These are phyloP conservation scores for Aureobasidium sp. DNA, from an alignment of 2,329 filamentous ascomycete genomes.

Conservation along the genomic window DNA sequence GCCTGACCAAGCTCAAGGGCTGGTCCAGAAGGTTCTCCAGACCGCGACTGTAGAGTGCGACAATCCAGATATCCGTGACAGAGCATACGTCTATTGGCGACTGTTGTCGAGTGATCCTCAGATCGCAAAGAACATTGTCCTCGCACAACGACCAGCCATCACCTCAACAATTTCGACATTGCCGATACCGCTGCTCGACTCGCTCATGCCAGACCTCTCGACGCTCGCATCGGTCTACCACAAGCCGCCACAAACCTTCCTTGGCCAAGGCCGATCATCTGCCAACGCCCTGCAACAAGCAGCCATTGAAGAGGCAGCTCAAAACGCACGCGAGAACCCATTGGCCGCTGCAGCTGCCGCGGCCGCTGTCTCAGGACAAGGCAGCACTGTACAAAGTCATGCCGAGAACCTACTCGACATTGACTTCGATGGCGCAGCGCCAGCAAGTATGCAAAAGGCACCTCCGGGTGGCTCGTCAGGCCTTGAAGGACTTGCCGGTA, in stretches of 20 bases:
- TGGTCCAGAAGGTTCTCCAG: constrained; percentile 93
- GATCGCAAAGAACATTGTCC: constrained; percentile 84
- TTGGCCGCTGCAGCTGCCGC: constrained; percentile 77
- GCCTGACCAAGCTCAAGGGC: constrained; percentile 77
- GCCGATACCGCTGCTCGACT: constrained; percentile 73
- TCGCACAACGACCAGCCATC: constrained; percentile 91
- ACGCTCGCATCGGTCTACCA: constrained; percentile 97
- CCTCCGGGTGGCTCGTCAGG: constrained; percentile 43
- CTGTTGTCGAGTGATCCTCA: constrained; percentile 85
- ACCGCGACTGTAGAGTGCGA: constrained; percentile 89
- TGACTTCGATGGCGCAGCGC: constrained; percentile 87
- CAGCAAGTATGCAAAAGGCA: constrained; percentile 70
- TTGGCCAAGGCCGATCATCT: constrained; percentile 88
- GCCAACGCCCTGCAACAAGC: constrained; percentile 91
- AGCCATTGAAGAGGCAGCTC: constrained; percentile 89
- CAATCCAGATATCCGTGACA: constrained; percentile 93
- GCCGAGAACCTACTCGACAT: constrained; percentile 93
- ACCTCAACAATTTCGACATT: constrained; percentile 88
- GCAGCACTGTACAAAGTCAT: constrained; percentile 57
- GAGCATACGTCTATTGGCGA: constrained; percentile 98
- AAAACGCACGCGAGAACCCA: constrained; percentile 88
- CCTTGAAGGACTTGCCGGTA: constrained; percentile 50
- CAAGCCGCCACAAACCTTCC: constrained; percentile 96
- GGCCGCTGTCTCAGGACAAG: constrained; percentile 46
- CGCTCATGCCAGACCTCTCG: constrained; percentile 84